phyloP scores from a whole-genome alignment of 495 filamentous ascomycete species.

The Acidiella bohemica region DNA sequence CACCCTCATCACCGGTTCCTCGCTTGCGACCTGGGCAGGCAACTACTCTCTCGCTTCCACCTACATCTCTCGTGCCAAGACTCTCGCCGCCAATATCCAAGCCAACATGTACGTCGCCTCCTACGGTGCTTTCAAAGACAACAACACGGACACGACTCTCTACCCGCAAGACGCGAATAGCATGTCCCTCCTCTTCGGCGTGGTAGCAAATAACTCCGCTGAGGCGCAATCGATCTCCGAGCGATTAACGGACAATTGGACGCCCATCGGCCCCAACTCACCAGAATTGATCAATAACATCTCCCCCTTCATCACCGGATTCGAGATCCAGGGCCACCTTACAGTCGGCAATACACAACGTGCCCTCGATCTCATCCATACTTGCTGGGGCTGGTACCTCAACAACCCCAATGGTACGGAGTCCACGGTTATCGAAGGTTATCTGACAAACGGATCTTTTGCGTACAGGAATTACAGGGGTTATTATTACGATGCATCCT shows the following conservation, averaged over 20 bases:
- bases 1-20: slow-evolving; percentile 9
- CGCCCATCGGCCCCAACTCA: slow-evolving; percentile 23
- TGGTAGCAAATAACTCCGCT: slow-evolving; percentile 11
- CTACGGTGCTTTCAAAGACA: slow-evolving; percentile 38
- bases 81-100: slow-evolving; percentile 10
- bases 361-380: slow-evolving; percentile 25
- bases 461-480: slow-evolving; percentile 21
- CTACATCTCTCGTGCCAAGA: slow-evolving; percentile 21
- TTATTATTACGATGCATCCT: slow-evolving; percentile 17
- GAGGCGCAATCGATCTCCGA: slow-evolving; percentile 19
- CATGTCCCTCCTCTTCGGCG: slow-evolving; percentile 23
- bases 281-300: slow-evolving; percentile 27
- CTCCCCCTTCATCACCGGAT: slow-evolving; percentile 26
- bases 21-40: slow-evolving; percentile 13
- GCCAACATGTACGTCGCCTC: slow-evolving; percentile 38
- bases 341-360: slow-evolving; percentile 19
- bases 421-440: slow-evolving; percentile 27
- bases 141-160: slow-evolving; percentile 13
- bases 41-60: slow-evolving; percentile 22
- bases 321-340: slow-evolving; percentile 27
- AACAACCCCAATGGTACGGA: slow-evolving; percentile 26
- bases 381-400: slow-evolving; percentile 30
- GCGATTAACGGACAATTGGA: slow-evolving; percentile 24
- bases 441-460: slow-evolving; percentile 24
- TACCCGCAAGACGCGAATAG: slow-evolving; percentile 23